Conservation (phyloP, 1,139 yeast species). For the Suhomyces panamericanus region DNA sequence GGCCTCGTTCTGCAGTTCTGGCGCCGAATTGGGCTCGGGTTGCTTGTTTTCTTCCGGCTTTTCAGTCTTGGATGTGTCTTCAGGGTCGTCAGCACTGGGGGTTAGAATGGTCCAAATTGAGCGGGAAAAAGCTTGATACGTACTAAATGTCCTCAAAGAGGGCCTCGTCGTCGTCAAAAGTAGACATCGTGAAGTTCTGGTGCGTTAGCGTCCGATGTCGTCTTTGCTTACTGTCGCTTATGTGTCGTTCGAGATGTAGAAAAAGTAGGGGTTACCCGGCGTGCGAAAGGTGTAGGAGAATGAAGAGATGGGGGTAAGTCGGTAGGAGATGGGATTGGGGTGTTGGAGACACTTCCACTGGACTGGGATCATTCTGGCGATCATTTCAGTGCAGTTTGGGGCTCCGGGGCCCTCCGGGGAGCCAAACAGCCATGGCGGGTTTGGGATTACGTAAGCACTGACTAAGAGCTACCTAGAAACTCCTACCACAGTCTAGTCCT, state of each 20-base stretch:
- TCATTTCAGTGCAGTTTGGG: too few species aligned
- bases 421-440: too few species aligned
- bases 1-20: conserved; percentile 6
- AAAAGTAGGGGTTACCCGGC: conserved; percentile 1
- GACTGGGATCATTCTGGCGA: too few species aligned
- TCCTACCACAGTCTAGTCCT: too few species aligned
- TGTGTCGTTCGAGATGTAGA: conserved; percentile 1
- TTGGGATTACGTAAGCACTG: too few species aligned
- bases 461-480: too few species aligned
- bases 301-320: background rate
- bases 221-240: background rate
- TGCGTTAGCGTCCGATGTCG: background rate
- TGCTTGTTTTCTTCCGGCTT: conserved; percentile 2
- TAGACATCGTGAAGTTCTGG: conserved; percentile 43
- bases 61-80: conserved; percentile 10
- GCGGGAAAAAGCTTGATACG: conserved; percentile 15
- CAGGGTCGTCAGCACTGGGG: conserved; percentile 19
- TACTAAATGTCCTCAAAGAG: conserved; percentile 73
- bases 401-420: too few species aligned
- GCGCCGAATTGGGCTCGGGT: conserved; percentile 8
- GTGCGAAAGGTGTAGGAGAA: background rate
- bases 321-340: background rate
- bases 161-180: conserved; percentile 82
- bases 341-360: too few species aligned
- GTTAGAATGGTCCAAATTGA: conserved; percentile 13